phyloP scores from a whole-genome alignment of 2,329 filamentous ascomycete species.

The Dissoconium aciculare region DNA sequence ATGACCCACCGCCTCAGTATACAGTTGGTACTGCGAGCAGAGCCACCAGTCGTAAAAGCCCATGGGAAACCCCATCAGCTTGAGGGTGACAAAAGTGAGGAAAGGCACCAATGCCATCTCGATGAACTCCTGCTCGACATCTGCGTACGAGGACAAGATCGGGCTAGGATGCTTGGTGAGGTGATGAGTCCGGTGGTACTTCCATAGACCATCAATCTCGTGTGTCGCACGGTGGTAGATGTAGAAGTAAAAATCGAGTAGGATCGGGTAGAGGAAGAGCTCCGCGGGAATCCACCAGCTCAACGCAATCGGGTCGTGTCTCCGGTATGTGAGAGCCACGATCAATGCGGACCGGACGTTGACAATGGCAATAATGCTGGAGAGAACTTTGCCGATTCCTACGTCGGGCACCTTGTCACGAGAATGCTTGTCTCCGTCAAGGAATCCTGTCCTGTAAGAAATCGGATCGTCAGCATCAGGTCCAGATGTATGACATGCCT shows the following conservation, averaged over 20 bases:
- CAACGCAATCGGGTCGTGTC: constrained; percentile 10
- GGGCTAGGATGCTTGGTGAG: constrained; percentile 31
- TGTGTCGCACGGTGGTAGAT: constrained; percentile 31
- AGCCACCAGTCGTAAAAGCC: constrained; percentile 34
- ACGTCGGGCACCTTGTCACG: constrained; percentile 28
- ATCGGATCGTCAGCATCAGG: too few species aligned
- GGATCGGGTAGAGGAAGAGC: constrained; percentile 26
- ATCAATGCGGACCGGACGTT: background rate
- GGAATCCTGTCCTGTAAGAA: constrained; percentile 22
- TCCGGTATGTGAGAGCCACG: background rate
- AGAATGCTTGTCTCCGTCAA: constrained; percentile 29
- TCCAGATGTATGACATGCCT: constrained; percentile 21
- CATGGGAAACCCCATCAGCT: constrained; percentile 26
- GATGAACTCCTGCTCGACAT: constrained; percentile 28
- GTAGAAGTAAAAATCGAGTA: constrained; percentile 33
- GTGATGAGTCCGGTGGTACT: constrained; percentile 31
- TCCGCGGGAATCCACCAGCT: constrained; percentile 22
- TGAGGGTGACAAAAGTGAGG: constrained; percentile 24
- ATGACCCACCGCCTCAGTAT: constrained; percentile 25
- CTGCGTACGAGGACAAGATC: constrained; percentile 27
- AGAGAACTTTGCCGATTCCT: constrained; percentile 4
- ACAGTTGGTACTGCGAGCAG: constrained; percentile 29
- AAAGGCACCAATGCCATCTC: constrained; percentile 28
- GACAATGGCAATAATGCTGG: background rate
- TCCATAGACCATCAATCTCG: constrained; percentile 25